phyloP scores from a whole-genome alignment of 1,139 yeast genomes.

The Magnusiomyces paraingens region DNA sequence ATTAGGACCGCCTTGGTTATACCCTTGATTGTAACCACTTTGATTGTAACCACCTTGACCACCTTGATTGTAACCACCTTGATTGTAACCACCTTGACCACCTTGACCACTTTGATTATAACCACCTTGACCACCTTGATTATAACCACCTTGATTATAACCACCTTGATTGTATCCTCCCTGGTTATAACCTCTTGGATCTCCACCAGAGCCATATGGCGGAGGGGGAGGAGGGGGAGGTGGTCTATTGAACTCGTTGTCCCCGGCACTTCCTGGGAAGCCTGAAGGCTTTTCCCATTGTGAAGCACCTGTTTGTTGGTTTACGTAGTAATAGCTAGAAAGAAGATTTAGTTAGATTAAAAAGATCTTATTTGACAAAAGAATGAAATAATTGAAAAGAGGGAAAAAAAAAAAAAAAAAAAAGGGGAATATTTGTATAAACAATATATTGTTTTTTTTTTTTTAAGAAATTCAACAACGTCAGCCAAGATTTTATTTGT shows the following conservation, averaged over 20 bases:
- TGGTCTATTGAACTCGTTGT: background rate
- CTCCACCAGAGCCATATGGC: too few species aligned
- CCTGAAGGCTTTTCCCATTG: conserved; percentile 89
- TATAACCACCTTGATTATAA: too few species aligned
- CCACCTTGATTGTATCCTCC: too few species aligned
- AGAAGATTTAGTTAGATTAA: conserved; percentile 39
- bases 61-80: conserved; percentile 2
- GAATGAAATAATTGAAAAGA: background rate
- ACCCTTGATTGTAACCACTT: background rate
- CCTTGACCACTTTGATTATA: conserved; percentile 5
- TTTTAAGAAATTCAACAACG: too few species aligned
- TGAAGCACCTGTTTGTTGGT: conserved; percentile 62
- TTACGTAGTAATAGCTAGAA: conserved; percentile 47
- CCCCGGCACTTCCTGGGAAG: conserved; percentile 35
- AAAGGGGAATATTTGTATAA: too few species aligned
- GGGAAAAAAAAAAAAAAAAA: conserved; percentile 4
- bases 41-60: conserved; percentile 5
- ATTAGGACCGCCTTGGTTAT: conserved; percentile 6
- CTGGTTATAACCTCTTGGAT: too few species aligned
- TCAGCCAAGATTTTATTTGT: too few species aligned
- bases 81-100: conserved; percentile 7
- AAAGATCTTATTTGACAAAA: background rate
- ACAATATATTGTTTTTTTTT: too few species aligned
- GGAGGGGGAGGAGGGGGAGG: conserved; percentile 24
- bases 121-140: conserved; percentile 17